Evolutionary conservation across 352 stramenopile species (phyloP), one percentile per base, ranked within the genome.

Genomic region (Phytophthora quininea): DNA sequence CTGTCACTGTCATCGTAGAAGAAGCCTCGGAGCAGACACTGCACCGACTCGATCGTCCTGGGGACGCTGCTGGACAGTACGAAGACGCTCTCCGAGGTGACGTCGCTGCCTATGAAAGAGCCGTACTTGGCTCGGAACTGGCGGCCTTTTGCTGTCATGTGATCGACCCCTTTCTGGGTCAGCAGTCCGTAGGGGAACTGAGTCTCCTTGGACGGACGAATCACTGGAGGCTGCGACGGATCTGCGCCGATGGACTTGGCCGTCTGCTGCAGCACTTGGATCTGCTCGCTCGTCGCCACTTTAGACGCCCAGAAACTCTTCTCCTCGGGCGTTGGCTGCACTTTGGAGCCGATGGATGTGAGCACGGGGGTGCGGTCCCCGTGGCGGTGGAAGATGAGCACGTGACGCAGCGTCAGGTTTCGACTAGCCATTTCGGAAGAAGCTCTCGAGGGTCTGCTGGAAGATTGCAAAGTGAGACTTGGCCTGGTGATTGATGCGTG

Each of bases 331-430:
- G 80, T 88, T 65, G 82, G 80, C 33, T 65, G 47, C 62, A 84
- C 78, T 50, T 88, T 86, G 12, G 69, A 62, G 32, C 83, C 80
- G 43, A 91, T 80, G 29, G 73, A 62, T 30, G 80, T 83, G 38
- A 93, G 74, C 55, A 96, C 79, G 4, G 88, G 88, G 88, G 86
- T 82, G 48, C 88, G 84, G 64, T 96, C 88, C 53, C 88, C 88
- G 54, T 94, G 88, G 56, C 88, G 88, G 56, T 94, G 86, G 67
- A 93, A 90, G 32, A 93, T 69, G 53, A 96, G 69, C 60, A 91
- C 88, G 63, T 96, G 86, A 42, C 74, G 76, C 58, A 94, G 65
- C 52, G 70, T 58, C 33, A 94, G 70, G 46, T 79, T 67, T 62
- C 58, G 59, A 40, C 35, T 1, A 6, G 35, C 35, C 35, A 40